Conservation (phyloP, 2,329 filamentous ascomycete genomes). For the Paecilomyces niveus region DNA sequence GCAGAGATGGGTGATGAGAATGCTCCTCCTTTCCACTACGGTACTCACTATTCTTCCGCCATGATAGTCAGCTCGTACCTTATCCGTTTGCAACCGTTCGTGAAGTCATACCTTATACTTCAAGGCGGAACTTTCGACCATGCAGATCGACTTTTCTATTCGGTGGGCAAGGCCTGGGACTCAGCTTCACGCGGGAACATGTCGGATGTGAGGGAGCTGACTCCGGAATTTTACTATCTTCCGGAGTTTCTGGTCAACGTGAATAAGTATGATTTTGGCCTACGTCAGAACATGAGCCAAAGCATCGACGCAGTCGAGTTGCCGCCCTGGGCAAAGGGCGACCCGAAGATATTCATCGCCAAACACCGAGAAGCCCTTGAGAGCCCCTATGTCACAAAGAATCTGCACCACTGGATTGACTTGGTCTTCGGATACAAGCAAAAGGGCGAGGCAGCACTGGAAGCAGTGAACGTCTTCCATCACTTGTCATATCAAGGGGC, state of each 20-base stretch:
- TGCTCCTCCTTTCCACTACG: constrained; percentile 84
- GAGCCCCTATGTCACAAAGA: constrained; percentile 82
- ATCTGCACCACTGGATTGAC: constrained; percentile 93
- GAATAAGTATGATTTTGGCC: constrained; percentile 90
- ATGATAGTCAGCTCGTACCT: constrained; percentile 98
- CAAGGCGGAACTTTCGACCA: constrained; percentile 97
- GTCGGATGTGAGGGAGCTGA: constrained; percentile 89
- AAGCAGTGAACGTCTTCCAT: constrained; percentile 92
- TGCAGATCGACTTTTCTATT: constrained; percentile 90
- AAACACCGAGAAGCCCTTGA: constrained; percentile 95
- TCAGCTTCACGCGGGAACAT: constrained; percentile 86
- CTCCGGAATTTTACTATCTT: constrained; percentile 94
- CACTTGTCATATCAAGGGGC: constrained; percentile 92
- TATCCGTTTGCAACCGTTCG: constrained; percentile 90
- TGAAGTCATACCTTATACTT: constrained; percentile 86
- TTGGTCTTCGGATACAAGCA: constrained; percentile 93
- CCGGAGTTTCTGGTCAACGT: constrained; percentile 92
- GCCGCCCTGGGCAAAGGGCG: constrained; percentile 95
- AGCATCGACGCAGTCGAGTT: constrained; percentile 78
- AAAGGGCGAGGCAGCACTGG: constrained; percentile 81
- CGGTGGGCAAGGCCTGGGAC: constrained; percentile 81
- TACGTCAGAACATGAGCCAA: constrained; percentile 70
- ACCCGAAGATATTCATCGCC: constrained; percentile 88
- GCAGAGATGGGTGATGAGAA: constrained; percentile 77
- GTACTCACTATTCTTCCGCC: constrained; percentile 96